phyloP scores from a whole-genome alignment of 768 basidiomycete species.

The Suillus sp. region DNA sequence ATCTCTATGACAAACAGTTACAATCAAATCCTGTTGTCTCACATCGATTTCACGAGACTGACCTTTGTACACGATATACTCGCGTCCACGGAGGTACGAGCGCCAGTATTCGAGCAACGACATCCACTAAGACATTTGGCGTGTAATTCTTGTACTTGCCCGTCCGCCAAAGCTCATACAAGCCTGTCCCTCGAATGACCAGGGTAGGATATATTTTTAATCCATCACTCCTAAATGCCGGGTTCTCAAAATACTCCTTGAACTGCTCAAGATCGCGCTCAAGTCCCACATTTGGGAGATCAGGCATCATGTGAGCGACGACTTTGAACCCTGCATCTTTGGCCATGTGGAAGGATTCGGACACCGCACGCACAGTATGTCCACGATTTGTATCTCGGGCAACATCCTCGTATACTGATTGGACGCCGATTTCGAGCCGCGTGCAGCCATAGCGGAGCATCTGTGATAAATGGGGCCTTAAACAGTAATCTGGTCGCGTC shows the following conservation, averaged over 20 bases:
- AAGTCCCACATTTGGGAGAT: constrained; percentile 95
- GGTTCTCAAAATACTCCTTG: constrained; percentile 99
- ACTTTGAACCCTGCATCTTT: constrained; percentile 99
- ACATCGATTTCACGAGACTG: constrained; percentile 20
- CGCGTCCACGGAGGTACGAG: constrained; percentile 98
- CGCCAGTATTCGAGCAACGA: constrained; percentile 93
- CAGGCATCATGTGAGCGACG: constrained; percentile 99
- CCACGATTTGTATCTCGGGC: constrained; percentile 98
- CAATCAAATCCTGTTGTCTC: constrained; percentile 5
- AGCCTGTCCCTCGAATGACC: constrained; percentile 94
- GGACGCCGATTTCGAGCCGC: constrained; percentile 96
- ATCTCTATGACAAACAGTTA: constrained; percentile 55
- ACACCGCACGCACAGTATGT: constrained; percentile 96
- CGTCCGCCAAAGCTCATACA: constrained; percentile 95
- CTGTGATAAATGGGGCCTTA: constrained; percentile 95
- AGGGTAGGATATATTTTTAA: constrained; percentile 98
- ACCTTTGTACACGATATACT: constrained; percentile 97
- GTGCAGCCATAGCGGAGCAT: constrained; percentile 99
- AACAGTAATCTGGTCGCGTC: constrained; percentile 96
- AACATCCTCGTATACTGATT: constrained; percentile 99
- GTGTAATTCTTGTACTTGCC: constrained; percentile 99
- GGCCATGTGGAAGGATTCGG: constrained; percentile 95
- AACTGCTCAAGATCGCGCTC: constrained; percentile 98
- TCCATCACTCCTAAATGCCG: constrained; percentile 94
- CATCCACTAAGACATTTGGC: constrained; percentile 97